A percentile compares a stretch with the other conserved stretches of the same genome.
phyloP scores from a whole-genome alignment of 164 flowering plant genomes.

The Berberis thunbergii region DNA sequence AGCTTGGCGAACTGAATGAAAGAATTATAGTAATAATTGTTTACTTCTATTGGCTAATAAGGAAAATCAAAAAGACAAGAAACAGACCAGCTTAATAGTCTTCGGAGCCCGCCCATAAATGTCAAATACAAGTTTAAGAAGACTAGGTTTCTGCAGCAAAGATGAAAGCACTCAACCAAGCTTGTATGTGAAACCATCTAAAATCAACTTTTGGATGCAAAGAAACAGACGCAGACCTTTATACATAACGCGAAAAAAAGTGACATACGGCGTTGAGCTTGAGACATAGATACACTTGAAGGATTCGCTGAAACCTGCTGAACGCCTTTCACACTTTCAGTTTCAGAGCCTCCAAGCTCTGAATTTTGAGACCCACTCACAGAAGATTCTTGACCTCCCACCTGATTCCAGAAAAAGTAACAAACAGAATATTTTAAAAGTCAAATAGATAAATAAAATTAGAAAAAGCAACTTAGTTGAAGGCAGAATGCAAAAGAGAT shows the following conservation, averaged over 20 bases:
- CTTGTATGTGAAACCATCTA: neutral
- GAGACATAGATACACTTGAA: constrained; percentile 35
- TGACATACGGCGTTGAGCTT: constrained; percentile 68
- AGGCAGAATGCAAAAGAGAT: too few relatives aligned
- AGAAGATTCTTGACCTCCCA: constrained; percentile 52
- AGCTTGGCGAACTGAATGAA: too few relatives aligned
- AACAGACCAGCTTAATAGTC: constrained; percentile 74
- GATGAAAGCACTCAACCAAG: constrained; percentile 1
- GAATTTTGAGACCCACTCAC: constrained; percentile 65
- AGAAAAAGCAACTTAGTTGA: neutral
- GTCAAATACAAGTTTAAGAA: constrained; percentile 77
- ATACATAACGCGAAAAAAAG: constrained; percentile 88
- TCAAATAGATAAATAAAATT: neutral
- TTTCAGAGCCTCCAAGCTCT: constrained; percentile 47
- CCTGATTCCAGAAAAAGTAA: constrained; percentile 19
- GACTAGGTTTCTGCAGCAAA: constrained; percentile 67
- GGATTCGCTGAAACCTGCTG: constrained; percentile 15
- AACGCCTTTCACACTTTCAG: constrained; percentile 28
- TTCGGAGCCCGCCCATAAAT: constrained; percentile 67
- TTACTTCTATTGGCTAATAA: neutral
- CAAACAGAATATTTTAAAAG: too few relatives aligned
- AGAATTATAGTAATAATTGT: too few relatives aligned
- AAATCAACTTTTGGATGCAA: neutral
- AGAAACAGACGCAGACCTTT: constrained; percentile 46
- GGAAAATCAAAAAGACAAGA: neutral